These are phyloP conservation scores for Lathyrus tuberosus DNA, from an alignment of 306 rosid species.

Conservation along the genomic window DNA sequence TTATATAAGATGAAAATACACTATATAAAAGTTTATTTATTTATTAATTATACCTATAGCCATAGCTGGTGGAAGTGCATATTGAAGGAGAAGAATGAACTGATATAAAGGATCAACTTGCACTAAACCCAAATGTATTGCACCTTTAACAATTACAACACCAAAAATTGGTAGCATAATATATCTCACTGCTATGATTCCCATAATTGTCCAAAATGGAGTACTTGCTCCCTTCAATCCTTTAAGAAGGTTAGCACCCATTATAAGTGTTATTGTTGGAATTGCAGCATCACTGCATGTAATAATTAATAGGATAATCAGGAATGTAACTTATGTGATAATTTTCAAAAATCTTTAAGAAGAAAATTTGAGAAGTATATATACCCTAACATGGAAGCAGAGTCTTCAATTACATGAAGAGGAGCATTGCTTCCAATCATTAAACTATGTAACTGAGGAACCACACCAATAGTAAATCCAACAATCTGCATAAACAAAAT, in stretches of 20 bases:
- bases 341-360: neutral
- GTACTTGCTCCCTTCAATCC: constrained; percentile 66
- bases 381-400: constrained; percentile 73
- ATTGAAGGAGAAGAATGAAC: constrained; percentile 81
- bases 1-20: no score
- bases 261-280: constrained; percentile 69
- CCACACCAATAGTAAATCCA: constrained; percentile 66
- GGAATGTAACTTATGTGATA: neutral
- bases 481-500: constrained; percentile 46
- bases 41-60: constrained; percentile 52
- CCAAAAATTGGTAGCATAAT: constrained; percentile 65
- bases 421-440: constrained; percentile 73
- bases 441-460: constrained; percentile 51
- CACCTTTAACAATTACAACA: constrained; percentile 56
- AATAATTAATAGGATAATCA: constrained; percentile 5
- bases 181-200: constrained; percentile 62
- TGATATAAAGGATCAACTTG: constrained; percentile 68
- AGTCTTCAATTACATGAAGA: constrained; percentile 67
- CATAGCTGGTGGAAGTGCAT: constrained; percentile 88
- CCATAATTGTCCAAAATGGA: constrained; percentile 48
- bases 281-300: constrained; percentile 70
- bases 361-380: constrained; percentile 22
- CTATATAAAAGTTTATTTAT: neutral
- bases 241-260: constrained; percentile 83
- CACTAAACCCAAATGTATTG: constrained; percentile 60